These are phyloP conservation scores for Aspergillus taichungensis DNA, from an alignment of 495 filamentous ascomycete species.

Conservation along the genomic window DNA sequence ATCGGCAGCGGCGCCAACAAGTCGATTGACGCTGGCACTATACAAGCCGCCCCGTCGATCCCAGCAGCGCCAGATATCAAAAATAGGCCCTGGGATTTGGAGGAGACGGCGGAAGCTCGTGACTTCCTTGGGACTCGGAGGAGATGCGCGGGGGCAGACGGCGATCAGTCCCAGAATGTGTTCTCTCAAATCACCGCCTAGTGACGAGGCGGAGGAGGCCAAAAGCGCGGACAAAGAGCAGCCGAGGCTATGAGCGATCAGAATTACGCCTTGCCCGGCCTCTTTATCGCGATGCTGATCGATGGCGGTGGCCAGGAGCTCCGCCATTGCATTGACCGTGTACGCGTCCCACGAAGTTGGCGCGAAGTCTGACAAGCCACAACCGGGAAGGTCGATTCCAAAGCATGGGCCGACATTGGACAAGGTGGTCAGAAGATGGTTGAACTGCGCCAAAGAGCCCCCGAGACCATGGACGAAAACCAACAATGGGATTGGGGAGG, in stretches of 20 bases:
- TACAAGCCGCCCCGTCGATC: constrained; percentile 71
- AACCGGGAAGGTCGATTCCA: constrained; percentile 84
- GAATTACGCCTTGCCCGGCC: constrained; percentile 62
- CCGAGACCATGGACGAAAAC: constrained; percentile 91
- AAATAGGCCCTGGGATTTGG: constrained; percentile 58
- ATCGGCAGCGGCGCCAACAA: constrained; percentile 69
- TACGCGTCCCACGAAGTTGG: constrained; percentile 72
- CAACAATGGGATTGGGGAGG: constrained; percentile 67
- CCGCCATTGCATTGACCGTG: constrained; percentile 61
- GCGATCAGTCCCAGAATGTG: constrained; percentile 69
- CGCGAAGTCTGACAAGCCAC: constrained; percentile 66
- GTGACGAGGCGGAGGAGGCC: constrained; percentile 50
- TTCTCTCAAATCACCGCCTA: constrained; percentile 40
- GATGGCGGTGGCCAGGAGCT: constrained; percentile 65
- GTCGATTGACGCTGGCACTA: constrained; percentile 69
- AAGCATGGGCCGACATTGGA: constrained; percentile 82
- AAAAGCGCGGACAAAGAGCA: constrained; percentile 69
- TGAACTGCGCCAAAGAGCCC: constrained; percentile 81
- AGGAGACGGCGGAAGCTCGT: constrained; percentile 47
- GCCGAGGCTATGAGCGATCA: constrained; percentile 86
- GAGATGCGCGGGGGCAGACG: constrained; percentile 64
- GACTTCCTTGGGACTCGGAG: constrained; percentile 46
- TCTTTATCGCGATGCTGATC: constrained; percentile 56
- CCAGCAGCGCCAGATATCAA: constrained; percentile 70
- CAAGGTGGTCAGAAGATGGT: constrained; percentile 70